A percentile compares a stretch with the other conserved stretches of the same genome.
phyloP scores from a whole-genome alignment of 139 green algal genomes.

The Closterium sp. region DNA sequence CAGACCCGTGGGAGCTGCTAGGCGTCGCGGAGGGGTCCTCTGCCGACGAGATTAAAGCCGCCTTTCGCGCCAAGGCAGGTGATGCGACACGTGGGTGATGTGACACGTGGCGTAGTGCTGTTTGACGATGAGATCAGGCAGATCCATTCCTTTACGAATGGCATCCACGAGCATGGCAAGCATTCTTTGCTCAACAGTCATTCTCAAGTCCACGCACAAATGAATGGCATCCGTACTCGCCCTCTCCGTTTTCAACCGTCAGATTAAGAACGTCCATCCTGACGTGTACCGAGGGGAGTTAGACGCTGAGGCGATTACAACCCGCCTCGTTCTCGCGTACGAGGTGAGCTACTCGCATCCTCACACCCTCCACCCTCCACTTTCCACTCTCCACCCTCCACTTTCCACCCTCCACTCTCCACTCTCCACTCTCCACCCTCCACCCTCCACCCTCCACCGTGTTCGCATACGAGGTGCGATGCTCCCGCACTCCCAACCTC shows the following conservation, averaged over 20 bases:
- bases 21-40: not conserved
- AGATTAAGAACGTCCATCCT: not conserved
- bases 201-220: no score
- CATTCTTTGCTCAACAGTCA: no score
- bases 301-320: not conserved
- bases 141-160: no score
- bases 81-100: not conserved
- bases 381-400: not conserved
- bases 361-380: not conserved
- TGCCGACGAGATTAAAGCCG: not conserved
- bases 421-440: not conserved
- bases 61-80: not conserved
- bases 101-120: not conserved
- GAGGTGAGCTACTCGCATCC: not conserved
- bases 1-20: not conserved
- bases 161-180: no score
- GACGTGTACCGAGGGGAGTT: not conserved
- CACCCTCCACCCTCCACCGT: not conserved
- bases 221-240: no score
- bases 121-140: no score
- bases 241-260: not conserved
- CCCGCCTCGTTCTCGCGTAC: not conserved
- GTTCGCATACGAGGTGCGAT: no score
- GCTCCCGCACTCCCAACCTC: no score
- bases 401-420: not conserved